phyloP scores from a whole-genome alignment of 163 green algal species.

The Prototheca stagnorum region DNA sequence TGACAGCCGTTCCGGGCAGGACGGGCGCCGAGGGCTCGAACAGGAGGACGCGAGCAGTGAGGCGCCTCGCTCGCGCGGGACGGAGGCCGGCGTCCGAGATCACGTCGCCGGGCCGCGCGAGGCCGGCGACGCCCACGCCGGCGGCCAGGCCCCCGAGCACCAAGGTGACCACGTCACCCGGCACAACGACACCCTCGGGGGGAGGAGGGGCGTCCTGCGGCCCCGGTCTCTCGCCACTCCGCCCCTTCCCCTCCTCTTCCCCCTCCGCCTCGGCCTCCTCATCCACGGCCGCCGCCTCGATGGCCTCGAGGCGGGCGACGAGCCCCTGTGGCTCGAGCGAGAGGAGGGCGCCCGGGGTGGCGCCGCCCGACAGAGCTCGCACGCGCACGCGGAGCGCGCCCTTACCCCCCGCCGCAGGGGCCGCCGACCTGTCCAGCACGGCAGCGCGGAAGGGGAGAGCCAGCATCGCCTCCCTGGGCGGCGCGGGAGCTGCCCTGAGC shows the following conservation, averaged over 20 bases:
- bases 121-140: constrained; percentile 42
- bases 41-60: constrained; percentile 53
- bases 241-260: constrained; percentile 77
- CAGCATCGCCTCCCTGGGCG: not conserved
- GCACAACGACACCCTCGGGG: constrained; percentile 38
- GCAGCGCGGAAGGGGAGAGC: too few species aligned
- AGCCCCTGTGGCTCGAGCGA: too few species aligned
- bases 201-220: too few species aligned
- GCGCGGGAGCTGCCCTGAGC: constrained; percentile 47
- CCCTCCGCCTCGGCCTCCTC: constrained; percentile 23
- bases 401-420: too few species aligned
- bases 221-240: too few species aligned
- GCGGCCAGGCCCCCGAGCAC: constrained; percentile 36
- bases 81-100: constrained; percentile 76
- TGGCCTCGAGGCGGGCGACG: constrained; percentile 63
- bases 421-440: too few species aligned
- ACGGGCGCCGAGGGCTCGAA: constrained; percentile 47
- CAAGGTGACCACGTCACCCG: constrained; percentile 45
- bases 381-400: too few species aligned
- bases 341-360: too few species aligned
- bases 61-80: constrained; percentile 28
- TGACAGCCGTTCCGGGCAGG: constrained; percentile 38
- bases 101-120: constrained; percentile 26
- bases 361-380: too few species aligned
- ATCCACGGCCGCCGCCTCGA: constrained; percentile 34